A percentile compares a stretch with the other conserved stretches of the same genome.
Evolutionary conservation across 225 moss, liverwort and hornwort genomes (phyloP).

Genomic region (Straminergon stramineum): DNA sequence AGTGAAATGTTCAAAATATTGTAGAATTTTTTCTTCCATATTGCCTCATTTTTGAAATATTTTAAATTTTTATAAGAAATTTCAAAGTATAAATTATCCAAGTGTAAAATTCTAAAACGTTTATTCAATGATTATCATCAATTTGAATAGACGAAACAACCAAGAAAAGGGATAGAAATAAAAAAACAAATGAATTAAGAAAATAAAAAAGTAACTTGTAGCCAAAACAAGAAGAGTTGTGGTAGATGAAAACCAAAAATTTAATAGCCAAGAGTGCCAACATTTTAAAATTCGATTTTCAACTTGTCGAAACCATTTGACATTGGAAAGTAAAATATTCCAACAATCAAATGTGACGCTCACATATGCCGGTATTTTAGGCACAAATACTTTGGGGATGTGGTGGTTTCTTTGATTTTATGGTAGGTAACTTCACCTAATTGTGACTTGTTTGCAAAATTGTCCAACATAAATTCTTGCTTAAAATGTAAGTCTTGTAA

Average conservation of each 20-base stretch:
- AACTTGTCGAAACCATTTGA: neutral
- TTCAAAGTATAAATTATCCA: neutral
- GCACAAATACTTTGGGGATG: neutral
- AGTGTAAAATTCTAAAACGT: rapidly evolving
- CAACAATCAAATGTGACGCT: rapidly evolving
- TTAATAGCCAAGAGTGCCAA: neutral
- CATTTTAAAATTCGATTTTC: neutral
- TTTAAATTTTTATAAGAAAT: neutral
- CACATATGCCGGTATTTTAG: rapidly evolving
- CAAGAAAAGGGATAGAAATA: neutral
- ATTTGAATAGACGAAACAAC: neutral
- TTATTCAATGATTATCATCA: neutral
- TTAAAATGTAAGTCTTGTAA: neutral
- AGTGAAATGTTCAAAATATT: neutral
- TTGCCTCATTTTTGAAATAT: too few species aligned
- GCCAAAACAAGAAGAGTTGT: neutral
- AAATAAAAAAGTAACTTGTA: neutral
- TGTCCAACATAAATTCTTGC: neutral
- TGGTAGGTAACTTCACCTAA: neutral
- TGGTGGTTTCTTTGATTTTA: neutral
- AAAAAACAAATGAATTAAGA: neutral
- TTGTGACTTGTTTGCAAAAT: neutral
- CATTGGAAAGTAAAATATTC: rapidly evolving
- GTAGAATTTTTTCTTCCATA: neutral
- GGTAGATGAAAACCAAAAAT: neutral